phyloP scores from a whole-genome alignment of 1,139 yeast genomes.

The Candida sp. region DNA sequence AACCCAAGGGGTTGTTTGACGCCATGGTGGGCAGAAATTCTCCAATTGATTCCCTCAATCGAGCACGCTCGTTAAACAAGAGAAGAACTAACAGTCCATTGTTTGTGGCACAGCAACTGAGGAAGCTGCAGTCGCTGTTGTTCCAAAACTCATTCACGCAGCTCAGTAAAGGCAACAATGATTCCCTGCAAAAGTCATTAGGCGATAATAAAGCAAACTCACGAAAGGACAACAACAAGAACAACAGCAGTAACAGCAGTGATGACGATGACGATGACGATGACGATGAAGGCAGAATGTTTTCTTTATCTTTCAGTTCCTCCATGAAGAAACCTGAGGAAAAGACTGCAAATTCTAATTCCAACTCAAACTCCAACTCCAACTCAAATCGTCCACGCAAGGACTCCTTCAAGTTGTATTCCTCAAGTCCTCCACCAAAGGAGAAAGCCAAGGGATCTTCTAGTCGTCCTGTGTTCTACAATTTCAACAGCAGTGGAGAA shows the following conservation, averaged over 20 bases:
- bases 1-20: slow-evolving; percentile 12
- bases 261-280: slow-evolving; percentile 11
- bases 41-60: slow-evolving; percentile 22
- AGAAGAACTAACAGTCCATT: slow-evolving; percentile 20
- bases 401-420: slow-evolving; percentile 36
- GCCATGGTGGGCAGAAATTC: slow-evolving; percentile 16
- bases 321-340: slow-evolving; percentile 9
- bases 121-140: slow-evolving; percentile 19
- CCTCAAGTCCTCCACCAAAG: slow-evolving; percentile 16
- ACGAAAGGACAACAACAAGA: slow-evolving; percentile 5
- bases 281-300: slow-evolving; percentile 19
- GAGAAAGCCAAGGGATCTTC: slow-evolving; percentile 5
- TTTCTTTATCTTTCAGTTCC: slow-evolving; percentile 27
- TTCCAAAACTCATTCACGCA: slow-evolving; percentile 3
- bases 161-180: slow-evolving; percentile 1
- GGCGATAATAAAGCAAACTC: neutral
- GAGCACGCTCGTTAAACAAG: slow-evolving; percentile 37
- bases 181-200: neutral
- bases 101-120: slow-evolving; percentile 11
- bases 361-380: too few relatives aligned
- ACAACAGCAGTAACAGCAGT: slow-evolving; percentile 6
- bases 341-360: too few relatives aligned
- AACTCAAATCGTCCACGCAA: slow-evolving; percentile 23
- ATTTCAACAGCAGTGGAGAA: slow-evolving; percentile 27
- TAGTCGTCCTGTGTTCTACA: slow-evolving; percentile 36